These are phyloP conservation scores for Cadophora gregata DNA, from an alignment of 2,329 filamentous ascomycete species.

Conservation along the genomic window DNA sequence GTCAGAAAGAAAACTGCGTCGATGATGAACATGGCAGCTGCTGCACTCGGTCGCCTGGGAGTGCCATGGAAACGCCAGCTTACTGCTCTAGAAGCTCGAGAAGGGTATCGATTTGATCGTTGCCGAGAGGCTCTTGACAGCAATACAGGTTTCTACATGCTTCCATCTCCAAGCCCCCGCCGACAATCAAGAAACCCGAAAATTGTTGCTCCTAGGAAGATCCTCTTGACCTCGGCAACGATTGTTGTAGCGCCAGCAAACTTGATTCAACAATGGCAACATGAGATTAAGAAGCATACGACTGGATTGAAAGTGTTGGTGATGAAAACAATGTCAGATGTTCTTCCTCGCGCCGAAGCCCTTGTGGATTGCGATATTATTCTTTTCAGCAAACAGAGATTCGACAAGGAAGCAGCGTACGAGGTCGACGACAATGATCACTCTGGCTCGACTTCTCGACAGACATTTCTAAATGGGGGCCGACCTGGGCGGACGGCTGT, in stretches of 20 bases:
- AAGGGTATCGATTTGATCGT: conserved; percentile 53
- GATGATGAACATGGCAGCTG: conserved; percentile 77
- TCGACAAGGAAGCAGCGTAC: conserved; percentile 70
- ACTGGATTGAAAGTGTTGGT: conserved; percentile 67
- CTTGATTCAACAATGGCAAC: conserved; percentile 81
- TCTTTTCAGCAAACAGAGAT: conserved; percentile 75
- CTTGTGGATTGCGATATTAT: conserved; percentile 76
- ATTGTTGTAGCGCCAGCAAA: conserved; percentile 85
- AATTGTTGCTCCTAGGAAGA: conserved; percentile 50
- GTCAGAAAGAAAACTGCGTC: conserved; percentile 59
- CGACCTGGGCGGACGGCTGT: conserved; percentile 46
- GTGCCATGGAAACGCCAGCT: conserved; percentile 75
- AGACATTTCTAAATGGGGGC: conserved; percentile 39
- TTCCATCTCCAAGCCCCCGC: conserved; percentile 53
- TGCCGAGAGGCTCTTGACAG: conserved; percentile 63
- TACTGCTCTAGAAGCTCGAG: conserved; percentile 46
- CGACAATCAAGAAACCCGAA: conserved; percentile 47
- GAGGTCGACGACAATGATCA: conserved; percentile 49
- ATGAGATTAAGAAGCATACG: conserved; percentile 82
- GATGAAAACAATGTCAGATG: conserved; percentile 57
- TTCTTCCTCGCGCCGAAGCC: conserved; percentile 61
- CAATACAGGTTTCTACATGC: conserved; percentile 65
- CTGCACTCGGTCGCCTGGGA: conserved; percentile 67
- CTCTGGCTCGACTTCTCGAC: background rate
- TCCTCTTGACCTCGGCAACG: conserved; percentile 72